A percentile compares a stretch with the other conserved stretches of the same genome.
Conservation (phyloP, 129 eudicot species). For the Heracleum sosnowskyi region DNA sequence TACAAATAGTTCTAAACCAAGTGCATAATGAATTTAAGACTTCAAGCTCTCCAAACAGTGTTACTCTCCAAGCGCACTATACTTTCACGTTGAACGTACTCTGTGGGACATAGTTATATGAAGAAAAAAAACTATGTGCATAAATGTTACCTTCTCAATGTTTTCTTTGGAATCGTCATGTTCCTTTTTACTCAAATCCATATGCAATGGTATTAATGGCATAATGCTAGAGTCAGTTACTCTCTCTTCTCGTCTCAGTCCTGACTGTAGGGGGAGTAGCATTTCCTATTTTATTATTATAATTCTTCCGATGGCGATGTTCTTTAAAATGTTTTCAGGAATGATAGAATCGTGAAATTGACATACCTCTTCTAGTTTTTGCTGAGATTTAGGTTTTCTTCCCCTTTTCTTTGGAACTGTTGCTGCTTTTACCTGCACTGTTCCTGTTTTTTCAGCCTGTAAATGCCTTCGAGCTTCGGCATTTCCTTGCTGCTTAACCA, state of each 20-base stretch:
- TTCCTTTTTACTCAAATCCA: slow-evolving; percentile 17
- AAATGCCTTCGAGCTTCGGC: background rate
- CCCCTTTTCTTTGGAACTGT: slow-evolving; percentile 26
- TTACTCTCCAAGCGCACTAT: background rate
- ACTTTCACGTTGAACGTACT: background rate
- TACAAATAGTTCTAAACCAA: background rate
- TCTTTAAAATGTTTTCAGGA: background rate
- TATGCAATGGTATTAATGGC: background rate
- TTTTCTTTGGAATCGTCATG: slow-evolving; percentile 13
- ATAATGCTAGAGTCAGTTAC: background rate
- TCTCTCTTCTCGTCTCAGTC: background rate
- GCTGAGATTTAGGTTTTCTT: slow-evolving; percentile 18
- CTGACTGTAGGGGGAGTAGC: background rate
- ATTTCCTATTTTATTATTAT: background rate
- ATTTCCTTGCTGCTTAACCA: slow-evolving; percentile 18
- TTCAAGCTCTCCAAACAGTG: background rate
- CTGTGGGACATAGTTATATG: background rate
- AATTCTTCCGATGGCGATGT: background rate
- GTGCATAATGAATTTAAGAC: background rate
- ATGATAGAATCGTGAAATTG: slow-evolving; percentile 7
- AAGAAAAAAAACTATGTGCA: background rate
- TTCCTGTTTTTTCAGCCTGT: slow-evolving; percentile 7
- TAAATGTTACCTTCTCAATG: background rate
- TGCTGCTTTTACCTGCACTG: background rate
- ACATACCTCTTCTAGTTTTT: slow-evolving; percentile 19